These are phyloP conservation scores for Colletotrichum orbiculare DNA, from an alignment of 2,329 filamentous ascomycete genomes.

Conservation along the genomic window DNA sequence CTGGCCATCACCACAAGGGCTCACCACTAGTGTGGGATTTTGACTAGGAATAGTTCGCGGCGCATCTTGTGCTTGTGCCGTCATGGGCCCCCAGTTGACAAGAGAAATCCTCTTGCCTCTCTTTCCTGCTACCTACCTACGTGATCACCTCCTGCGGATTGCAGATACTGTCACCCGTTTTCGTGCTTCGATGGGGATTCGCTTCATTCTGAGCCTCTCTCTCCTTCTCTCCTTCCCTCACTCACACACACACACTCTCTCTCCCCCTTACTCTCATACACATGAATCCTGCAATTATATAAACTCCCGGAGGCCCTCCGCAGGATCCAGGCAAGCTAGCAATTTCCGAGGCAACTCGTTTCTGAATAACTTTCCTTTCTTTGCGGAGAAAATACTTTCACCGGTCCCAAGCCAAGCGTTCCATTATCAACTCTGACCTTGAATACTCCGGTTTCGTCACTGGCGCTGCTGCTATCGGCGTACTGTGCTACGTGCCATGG, in stretches of 20 bases:
- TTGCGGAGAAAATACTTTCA: too few species aligned
- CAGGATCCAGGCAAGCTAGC: neutral
- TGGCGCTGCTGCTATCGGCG: neutral
- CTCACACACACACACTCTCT: neutral
- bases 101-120: slow-evolving; percentile 9
- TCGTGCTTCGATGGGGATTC: neutral
- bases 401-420: too few species aligned
- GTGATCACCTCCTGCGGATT: too few species aligned
- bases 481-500: slow-evolving; percentile 8
- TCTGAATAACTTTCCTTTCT: neutral
- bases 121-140: neutral
- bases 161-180: neutral
- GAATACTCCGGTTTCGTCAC: neutral
- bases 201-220: too few species aligned
- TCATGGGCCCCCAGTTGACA: slow-evolving; percentile 16
- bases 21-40: slow-evolving; percentile 31
- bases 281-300: slow-evolving; percentile 11
- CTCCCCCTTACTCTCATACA: neutral
- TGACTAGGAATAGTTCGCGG: slow-evolving; percentile 32
- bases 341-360: neutral
- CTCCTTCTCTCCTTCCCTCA: too few species aligned
- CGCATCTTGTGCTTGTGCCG: slow-evolving; percentile 26
- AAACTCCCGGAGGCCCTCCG: slow-evolving; percentile 14
- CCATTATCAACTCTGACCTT: neutral
- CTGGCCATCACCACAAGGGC: slow-evolving; percentile 17